Evolutionary conservation across 495 filamentous ascomycete species (phyloP), one percentile per base, ranked within the genome.

Genomic region (Jackrogersella minutella): DNA sequence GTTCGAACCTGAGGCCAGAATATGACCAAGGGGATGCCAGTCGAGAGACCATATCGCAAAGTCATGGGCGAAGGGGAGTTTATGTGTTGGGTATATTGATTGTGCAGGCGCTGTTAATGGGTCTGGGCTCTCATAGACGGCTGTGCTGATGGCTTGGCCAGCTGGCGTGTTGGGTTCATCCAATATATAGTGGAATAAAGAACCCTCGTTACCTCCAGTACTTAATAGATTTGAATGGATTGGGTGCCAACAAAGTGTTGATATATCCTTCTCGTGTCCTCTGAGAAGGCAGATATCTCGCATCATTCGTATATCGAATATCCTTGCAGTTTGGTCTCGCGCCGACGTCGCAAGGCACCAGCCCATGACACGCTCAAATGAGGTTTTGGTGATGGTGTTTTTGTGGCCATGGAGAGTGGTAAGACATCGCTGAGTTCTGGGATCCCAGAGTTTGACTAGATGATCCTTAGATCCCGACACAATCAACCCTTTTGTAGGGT

Each of bases 381-480:
- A 75, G 0, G 92, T 93, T 71, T 92, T 92, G 1, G 92, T 92
- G 47, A 99, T 92, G 11, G 91, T 94, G 69, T 97, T 97, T 72
- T 99, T 98, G 77, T 98, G 95, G n/a, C 91, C 93, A 75, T 96
- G 93, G 9, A 99, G 86, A 0, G 94, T 98, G 1, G 93, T 97
- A 67, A 99, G 79, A 69, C 92, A 97, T 14, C 92, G 86, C 8
- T 91, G 88, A 7, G 90, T 96, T 49, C 95, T 85, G 17, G 95
- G 95, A 74, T 99, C 95, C 95, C 95, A 99, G 50, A 99, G 87
- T 73, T 98, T 98, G 67, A 99, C 93, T 39, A 93, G 81, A 78
- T 97, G 94, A 70, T 99, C 95, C 76, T 99, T 99, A 5, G 94
- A 97, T 21, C 95, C 95, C 2, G 95, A 98, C 33, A 97, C 95